phyloP scores from a whole-genome alignment of 2,329 filamentous ascomycete genomes.

The Pseudogymnoascus sp. region DNA sequence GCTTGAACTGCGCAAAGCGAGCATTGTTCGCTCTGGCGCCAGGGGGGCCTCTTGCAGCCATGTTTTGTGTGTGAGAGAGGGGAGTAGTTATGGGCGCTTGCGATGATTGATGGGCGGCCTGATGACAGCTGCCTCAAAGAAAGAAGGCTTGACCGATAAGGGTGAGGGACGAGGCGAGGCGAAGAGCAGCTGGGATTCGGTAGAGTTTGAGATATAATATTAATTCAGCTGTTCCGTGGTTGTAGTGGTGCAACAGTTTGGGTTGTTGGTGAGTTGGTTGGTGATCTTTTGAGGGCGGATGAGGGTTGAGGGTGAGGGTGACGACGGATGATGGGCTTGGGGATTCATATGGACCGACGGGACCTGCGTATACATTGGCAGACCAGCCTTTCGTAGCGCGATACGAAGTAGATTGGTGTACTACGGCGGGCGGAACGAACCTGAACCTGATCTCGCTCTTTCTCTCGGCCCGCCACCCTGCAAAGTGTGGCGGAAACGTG shows the following conservation, averaged over 20 bases:
- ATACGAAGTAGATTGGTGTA: background rate
- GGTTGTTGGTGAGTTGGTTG: slow-evolving; percentile 7
- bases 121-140: background rate
- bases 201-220: background rate
- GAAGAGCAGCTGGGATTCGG: background rate
- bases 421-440: background rate
- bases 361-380: background rate
- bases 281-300: background rate
- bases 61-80: slow-evolving; percentile 30
- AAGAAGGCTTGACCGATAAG: background rate
- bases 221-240: background rate
- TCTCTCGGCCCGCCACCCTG: background rate
- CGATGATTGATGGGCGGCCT: background rate
- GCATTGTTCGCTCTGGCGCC: slow-evolving; percentile 59
- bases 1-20: slow-evolving; percentile 98
- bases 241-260: slow-evolving; percentile 1
- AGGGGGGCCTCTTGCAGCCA: slow-evolving; percentile 74
- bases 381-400: background rate
- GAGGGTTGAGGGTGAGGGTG: background rate
- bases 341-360: background rate
- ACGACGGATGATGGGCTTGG: slow-evolving; percentile 3
- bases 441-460: background rate
- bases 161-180: background rate
- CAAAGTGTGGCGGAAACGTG: background rate
- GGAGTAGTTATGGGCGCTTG: background rate